Conservation (phyloP, 345 rosid species). For the Hypericum perforatum region DNA sequence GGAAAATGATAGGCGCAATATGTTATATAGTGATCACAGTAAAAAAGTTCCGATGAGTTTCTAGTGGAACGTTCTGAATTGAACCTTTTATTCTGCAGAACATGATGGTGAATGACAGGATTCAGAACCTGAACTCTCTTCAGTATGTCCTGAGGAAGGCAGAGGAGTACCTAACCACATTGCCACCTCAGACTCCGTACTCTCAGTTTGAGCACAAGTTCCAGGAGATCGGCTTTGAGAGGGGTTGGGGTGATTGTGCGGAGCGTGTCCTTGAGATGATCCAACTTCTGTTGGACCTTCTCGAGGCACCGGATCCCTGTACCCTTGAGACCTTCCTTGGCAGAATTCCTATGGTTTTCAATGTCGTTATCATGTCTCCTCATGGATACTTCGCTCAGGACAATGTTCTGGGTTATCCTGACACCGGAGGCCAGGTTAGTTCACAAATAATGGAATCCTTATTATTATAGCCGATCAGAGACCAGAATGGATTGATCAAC, state of each 20-base stretch:
- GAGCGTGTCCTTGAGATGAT: conserved; percentile 82
- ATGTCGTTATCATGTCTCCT: conserved; percentile 84
- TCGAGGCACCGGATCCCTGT: conserved; percentile 93
- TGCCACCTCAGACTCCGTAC: conserved; percentile 43
- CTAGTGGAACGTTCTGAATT: too few species aligned
- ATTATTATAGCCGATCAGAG: not conserved
- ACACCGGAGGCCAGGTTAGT: conserved; percentile 92
- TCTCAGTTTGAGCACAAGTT: conserved; percentile 59
- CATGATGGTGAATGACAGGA: conserved; percentile 69
- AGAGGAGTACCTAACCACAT: conserved; percentile 57
- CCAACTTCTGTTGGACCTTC: conserved; percentile 82
- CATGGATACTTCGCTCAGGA: conserved; percentile 96
- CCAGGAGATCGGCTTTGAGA: conserved; percentile 88
- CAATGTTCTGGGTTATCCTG: conserved; percentile 93
- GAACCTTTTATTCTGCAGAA: conserved; percentile 33
- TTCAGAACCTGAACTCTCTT: conserved; percentile 52
- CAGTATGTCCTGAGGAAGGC: conserved; percentile 81
- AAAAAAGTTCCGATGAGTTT: too few species aligned
- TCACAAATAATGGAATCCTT: conserved; percentile 5
- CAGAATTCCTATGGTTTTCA: conserved; percentile 86
- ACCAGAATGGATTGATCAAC: not conserved
- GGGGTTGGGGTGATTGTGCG: conserved; percentile 90
- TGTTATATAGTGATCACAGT: too few species aligned
- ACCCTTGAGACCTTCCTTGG: conserved; percentile 86
- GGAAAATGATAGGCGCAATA: too few species aligned